Evolutionary conservation across 345 rosid species (phyloP).

Genomic region (Corchorus capsularis): DNA sequence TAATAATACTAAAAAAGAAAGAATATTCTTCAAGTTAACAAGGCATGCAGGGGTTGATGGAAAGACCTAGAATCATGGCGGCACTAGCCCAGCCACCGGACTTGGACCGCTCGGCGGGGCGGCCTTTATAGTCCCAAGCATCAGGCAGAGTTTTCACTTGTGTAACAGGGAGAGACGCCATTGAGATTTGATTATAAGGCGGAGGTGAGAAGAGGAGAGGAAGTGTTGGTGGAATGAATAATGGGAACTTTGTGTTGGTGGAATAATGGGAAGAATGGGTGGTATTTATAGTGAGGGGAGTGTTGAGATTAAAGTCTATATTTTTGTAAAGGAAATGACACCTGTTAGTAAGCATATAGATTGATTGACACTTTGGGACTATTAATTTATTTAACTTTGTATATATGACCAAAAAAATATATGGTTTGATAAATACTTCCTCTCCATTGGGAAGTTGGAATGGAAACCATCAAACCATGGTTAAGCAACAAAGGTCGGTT

Average conservation of each 20-base stretch:
- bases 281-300: conserved; percentile 2
- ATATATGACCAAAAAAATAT: background rate
- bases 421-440: conserved; percentile 24
- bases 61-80: conserved; percentile 87
- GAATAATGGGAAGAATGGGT: background rate
- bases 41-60: background rate
- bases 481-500: conserved; percentile 13
- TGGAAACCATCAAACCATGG: conserved; percentile 44
- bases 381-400: background rate
- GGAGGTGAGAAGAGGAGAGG: background rate
- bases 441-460: conserved; percentile 20
- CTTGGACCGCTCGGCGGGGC: conserved; percentile 57
- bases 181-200: background rate
- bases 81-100: conserved; percentile 94
- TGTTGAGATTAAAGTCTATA: background rate
- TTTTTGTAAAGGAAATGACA: background rate
- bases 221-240: too few species aligned
- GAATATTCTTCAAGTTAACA: background rate
- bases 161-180: conserved; percentile 51
- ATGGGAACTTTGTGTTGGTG: background rate
- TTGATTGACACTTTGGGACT: background rate
- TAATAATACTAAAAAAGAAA: background rate
- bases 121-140: conserved; percentile 95
- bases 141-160: conserved; percentile 57
- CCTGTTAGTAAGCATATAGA: background rate